Evolutionary conservation across 352 stramenopile species (phyloP).

Genomic region (Aphanomyces stellatus): DNA sequence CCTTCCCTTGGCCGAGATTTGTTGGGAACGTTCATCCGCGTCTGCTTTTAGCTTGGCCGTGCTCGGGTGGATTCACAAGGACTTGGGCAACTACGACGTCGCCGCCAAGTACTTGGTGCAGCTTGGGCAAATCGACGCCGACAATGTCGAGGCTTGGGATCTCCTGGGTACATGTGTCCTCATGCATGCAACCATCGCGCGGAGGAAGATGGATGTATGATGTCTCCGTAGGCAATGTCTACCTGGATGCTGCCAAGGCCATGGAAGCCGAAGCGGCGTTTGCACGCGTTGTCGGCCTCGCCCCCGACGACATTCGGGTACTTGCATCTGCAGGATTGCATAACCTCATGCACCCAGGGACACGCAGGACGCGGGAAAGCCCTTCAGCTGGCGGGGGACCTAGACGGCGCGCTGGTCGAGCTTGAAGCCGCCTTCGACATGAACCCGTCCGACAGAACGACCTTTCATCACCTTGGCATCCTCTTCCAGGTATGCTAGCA

Average conservation of each 20-base stretch:
- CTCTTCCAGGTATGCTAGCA: background rate
- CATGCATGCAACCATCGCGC: no score
- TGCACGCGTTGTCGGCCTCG: background rate
- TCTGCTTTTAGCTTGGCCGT: constrained; percentile 5
- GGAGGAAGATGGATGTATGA: no score
- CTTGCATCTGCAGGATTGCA: no score
- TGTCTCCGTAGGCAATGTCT: background rate
- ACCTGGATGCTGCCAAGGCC: background rate
- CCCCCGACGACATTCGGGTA: background rate
- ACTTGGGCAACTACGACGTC: background rate
- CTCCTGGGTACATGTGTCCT: background rate
- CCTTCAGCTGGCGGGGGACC: background rate
- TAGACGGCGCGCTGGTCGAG: background rate
- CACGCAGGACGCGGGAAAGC: background rate
- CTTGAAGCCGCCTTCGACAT: background rate
- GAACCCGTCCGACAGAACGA: background rate
- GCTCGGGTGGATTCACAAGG: background rate
- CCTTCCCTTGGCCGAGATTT: background rate
- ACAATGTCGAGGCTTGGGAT: constrained; percentile 1
- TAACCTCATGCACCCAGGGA: no score
- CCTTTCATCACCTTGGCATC: background rate
- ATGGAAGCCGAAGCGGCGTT: background rate
- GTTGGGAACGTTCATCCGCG: background rate
- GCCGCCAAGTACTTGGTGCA: background rate
- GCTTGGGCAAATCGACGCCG: background rate